Evolutionary conservation across 2,329 filamentous ascomycete genomes (phyloP).

Genomic region (Eutypella sp.): DNA sequence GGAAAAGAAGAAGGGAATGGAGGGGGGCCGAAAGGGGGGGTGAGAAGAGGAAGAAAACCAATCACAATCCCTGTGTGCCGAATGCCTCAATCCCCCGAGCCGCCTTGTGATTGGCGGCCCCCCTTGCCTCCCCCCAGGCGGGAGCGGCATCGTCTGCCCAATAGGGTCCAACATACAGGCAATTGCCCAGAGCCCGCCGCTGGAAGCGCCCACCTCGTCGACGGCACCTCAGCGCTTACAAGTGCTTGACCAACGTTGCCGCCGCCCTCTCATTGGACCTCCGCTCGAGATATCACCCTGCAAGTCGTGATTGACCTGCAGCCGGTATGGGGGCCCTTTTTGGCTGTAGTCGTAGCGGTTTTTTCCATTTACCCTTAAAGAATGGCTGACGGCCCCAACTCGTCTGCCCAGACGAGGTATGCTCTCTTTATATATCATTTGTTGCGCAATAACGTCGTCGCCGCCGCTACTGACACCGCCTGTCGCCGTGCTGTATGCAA

Average conservation of each 20-base stretch:
- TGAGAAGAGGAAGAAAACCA: neutral
- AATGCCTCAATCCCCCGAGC: neutral
- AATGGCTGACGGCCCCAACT: slow-evolving; percentile 16
- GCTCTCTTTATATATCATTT: slow-evolving; percentile 12
- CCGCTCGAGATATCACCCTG: slow-evolving; percentile 21
- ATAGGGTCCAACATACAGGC: slow-evolving; percentile 16
- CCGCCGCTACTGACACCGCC: neutral
- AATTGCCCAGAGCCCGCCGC: slow-evolving; percentile 10
- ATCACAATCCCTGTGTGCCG: neutral
- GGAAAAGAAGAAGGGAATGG: neutral
- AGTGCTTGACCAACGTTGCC: slow-evolving; percentile 14
- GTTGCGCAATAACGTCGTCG: slow-evolving; percentile 15
- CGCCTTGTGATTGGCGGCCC: neutral
- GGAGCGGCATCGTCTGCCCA: slow-evolving; percentile 8
- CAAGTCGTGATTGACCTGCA: slow-evolving; percentile 27
- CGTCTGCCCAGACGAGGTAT: slow-evolving; percentile 8
- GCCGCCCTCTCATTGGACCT: slow-evolving; percentile 23
- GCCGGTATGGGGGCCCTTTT: slow-evolving; percentile 15
- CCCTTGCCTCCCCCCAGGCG: neutral
- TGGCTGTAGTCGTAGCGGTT: slow-evolving; percentile 6
- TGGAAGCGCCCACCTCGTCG: slow-evolving; percentile 22
- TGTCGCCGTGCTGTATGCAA: slow-evolving; percentile 9
- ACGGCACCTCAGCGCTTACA: slow-evolving; percentile 24
- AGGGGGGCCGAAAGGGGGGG: neutral
- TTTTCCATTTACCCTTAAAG: slow-evolving; percentile 12